Percentiles rank a stretch among this genome's conserved stretches.
Evolutionary conservation across 2,329 filamentous ascomycete species (phyloP).

Genomic region (Decorospora gaudefroyi): DNA sequence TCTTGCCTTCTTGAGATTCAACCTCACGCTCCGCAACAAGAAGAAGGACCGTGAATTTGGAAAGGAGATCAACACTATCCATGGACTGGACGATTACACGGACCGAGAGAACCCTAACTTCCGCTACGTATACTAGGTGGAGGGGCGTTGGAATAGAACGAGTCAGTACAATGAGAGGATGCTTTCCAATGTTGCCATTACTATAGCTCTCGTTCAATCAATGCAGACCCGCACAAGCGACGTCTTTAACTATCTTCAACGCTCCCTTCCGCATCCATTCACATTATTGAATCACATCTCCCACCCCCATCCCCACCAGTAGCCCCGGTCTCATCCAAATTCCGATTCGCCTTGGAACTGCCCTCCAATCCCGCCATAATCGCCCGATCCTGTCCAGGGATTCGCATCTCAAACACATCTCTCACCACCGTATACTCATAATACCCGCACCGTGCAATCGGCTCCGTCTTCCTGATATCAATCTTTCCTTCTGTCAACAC

Average conservation of each 20-base stretch:
- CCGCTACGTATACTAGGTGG: slow-evolving; percentile 55
- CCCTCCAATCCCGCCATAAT: slow-evolving; percentile 37
- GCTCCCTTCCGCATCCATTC: not conserved
- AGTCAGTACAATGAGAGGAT: too few relatives aligned
- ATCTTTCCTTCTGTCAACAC: slow-evolving; percentile 61
- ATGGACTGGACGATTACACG: slow-evolving; percentile 67
- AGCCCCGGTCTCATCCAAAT: slow-evolving; percentile 9
- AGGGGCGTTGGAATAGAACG: not conserved
- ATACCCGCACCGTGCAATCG: slow-evolving; percentile 65
- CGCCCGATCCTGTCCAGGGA: slow-evolving; percentile 48
- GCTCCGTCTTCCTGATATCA: slow-evolving; percentile 61
- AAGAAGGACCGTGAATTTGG: slow-evolving; percentile 56
- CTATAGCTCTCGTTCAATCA: too few relatives aligned
- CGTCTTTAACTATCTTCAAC: too few relatives aligned
- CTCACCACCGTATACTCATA: slow-evolving; percentile 62
- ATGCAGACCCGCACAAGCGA: too few relatives aligned
- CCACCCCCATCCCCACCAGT: too few relatives aligned
- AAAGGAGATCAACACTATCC: slow-evolving; percentile 42
- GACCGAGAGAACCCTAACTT: slow-evolving; percentile 66
- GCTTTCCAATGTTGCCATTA: too few relatives aligned
- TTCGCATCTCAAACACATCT: slow-evolving; percentile 64
- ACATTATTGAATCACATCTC: too few relatives aligned
- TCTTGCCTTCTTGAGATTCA: slow-evolving; percentile 62
- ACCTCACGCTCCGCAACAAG: slow-evolving; percentile 63
- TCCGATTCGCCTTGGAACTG: slow-evolving; percentile 30